Evolutionary conservation across 495 filamentous ascomycete species (phyloP).

Genomic region (Tetracladium marchalianum): DNA sequence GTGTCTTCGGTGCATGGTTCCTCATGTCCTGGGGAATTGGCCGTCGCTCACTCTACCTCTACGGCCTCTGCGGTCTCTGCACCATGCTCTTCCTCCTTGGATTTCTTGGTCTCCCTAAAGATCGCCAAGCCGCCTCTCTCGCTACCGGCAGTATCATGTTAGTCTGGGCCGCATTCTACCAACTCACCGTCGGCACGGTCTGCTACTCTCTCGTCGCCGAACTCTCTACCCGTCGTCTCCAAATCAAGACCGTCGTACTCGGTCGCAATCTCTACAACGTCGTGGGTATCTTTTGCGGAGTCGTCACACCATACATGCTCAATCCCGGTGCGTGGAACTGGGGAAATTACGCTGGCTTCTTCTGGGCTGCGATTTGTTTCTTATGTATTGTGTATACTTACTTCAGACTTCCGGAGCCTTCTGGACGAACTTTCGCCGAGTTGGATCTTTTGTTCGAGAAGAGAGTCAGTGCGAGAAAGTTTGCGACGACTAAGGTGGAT

Average conservation of each 20-base stretch:
- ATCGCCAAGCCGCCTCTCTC: slow-evolving; percentile 43
- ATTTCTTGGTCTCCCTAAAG: slow-evolving; percentile 57
- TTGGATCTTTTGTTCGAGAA: slow-evolving; percentile 64
- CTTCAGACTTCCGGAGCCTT: slow-evolving; percentile 67
- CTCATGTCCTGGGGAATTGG: slow-evolving; percentile 62
- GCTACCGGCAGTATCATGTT: slow-evolving; percentile 65
- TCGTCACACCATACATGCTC: slow-evolving; percentile 68
- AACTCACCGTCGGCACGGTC: slow-evolving; percentile 67
- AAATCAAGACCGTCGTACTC: slow-evolving; percentile 68
- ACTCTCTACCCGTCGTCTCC: slow-evolving; percentile 60
- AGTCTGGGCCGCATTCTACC: slow-evolving; percentile 64
- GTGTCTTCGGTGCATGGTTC: slow-evolving; percentile 64
- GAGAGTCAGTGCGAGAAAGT: slow-evolving; percentile 56
- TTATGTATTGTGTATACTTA: slow-evolving; percentile 63
- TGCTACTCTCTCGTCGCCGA: slow-evolving; percentile 72
- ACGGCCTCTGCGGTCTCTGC: slow-evolving; percentile 55
- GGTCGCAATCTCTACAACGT: slow-evolving; percentile 65
- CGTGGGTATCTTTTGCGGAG: slow-evolving; percentile 55
- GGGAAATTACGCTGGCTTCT: slow-evolving; percentile 71
- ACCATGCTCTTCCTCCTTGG: slow-evolving; percentile 62
- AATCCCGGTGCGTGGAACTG: slow-evolving; percentile 68
- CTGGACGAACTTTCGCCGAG: slow-evolving; percentile 62
- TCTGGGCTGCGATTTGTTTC: slow-evolving; percentile 70
- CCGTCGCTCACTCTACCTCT: slow-evolving; percentile 61
- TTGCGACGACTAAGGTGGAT: slow-evolving; percentile 52